These are phyloP conservation scores for Starmerella kuoi DNA, from an alignment of 805 yeast species.

Conservation along the genomic window DNA sequence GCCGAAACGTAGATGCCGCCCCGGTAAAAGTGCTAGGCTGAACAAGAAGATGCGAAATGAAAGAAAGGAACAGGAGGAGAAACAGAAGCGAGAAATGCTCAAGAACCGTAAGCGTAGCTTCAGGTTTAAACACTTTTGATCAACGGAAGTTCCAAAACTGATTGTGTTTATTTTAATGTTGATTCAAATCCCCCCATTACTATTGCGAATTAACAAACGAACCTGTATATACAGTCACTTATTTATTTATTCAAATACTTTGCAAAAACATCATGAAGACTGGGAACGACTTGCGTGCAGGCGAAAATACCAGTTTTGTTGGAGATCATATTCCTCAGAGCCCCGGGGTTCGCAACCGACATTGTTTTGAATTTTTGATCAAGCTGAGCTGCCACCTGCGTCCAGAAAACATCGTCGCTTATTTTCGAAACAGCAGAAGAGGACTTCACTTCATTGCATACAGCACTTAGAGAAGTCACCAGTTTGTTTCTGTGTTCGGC, in stretches of 20 bases:
- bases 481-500: slow-evolving; percentile 10
- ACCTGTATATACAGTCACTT: too few species aligned
- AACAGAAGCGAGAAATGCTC: slow-evolving; percentile 5
- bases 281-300: slow-evolving; percentile 10
- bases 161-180: too few species aligned
- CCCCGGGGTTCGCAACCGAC: slow-evolving; percentile 21
- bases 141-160: too few species aligned
- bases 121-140: not conserved
- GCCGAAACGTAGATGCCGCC: slow-evolving; percentile 17
- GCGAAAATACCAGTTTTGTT: slow-evolving; percentile 12
- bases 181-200: too few species aligned
- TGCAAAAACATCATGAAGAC: slow-evolving; percentile 11
- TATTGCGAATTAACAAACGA: too few species aligned
- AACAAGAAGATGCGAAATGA: slow-evolving; percentile 4
- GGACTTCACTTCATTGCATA: not conserved
- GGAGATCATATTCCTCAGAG: slow-evolving; percentile 11
- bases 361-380: slow-evolving; percentile 27
- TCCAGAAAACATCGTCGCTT: slow-evolving; percentile 25
- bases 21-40: slow-evolving; percentile 20
- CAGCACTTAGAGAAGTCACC: not conserved
- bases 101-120: not conserved
- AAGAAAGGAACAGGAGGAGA: slow-evolving; percentile 6
- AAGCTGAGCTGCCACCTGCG: slow-evolving; percentile 27
- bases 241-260: slow-evolving; percentile 4
- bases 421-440: not conserved